Conservation (phyloP, 768 basidiomycete genomes). For the Suillus tomentosus region DNA sequence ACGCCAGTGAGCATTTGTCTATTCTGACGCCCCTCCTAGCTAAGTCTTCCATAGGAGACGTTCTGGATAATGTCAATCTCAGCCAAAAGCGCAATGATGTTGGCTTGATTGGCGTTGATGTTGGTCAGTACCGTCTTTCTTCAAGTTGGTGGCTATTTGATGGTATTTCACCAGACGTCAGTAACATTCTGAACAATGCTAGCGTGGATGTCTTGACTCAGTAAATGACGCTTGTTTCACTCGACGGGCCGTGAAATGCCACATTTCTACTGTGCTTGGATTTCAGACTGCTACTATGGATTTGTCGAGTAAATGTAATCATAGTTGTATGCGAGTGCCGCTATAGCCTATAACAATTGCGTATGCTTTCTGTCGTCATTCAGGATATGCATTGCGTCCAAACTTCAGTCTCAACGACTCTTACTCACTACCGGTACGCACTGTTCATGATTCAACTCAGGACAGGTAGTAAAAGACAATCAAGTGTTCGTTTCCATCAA, state of each 20-base stretch:
- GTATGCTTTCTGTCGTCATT: background rate
- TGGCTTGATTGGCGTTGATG: background rate
- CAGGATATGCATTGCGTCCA: background rate
- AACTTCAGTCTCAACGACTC: background rate
- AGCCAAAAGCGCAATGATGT: background rate
- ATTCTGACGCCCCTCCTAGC: background rate
- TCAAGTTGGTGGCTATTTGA: background rate
- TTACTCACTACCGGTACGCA: no score
- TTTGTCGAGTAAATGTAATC: background rate
- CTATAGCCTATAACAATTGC: background rate
- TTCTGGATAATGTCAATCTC: background rate
- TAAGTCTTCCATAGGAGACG: background rate
- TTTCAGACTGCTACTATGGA: background rate
- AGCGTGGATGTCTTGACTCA: background rate
- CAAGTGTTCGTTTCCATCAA: background rate
- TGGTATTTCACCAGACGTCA: background rate
- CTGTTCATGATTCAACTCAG: background rate
- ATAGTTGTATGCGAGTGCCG: background rate
- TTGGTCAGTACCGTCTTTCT: background rate
- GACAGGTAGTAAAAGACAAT: background rate
- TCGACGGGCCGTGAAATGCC: background rate
- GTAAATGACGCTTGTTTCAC: background rate
- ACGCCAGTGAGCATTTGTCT: background rate
- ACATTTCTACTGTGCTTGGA: background rate
- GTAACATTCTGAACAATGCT: background rate